Evolutionary conservation across 345 rosid species (phyloP).

Genomic region (Salix udensis): DNA sequence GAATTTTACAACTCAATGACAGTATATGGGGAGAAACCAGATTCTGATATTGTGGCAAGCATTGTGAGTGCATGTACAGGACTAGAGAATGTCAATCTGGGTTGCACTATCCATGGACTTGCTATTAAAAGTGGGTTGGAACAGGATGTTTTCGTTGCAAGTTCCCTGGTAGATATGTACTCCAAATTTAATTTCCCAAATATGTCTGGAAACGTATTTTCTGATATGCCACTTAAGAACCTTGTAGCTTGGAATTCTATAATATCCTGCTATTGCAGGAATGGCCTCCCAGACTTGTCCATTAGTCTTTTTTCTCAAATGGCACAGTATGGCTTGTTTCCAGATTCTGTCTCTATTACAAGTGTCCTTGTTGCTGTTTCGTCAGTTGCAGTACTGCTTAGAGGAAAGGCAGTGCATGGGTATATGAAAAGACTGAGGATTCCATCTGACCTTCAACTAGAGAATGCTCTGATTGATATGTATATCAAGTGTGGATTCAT

Average conservation of each 20-base stretch:
- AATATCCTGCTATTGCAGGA: conserved; percentile 63
- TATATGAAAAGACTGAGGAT: conserved; percentile 48
- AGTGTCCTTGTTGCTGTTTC: conserved; percentile 68
- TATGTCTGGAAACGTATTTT: conserved; percentile 53
- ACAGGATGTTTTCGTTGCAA: conserved; percentile 54
- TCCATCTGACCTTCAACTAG: conserved; percentile 46
- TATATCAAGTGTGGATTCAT: conserved; percentile 67
- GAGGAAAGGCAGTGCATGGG: conserved; percentile 64
- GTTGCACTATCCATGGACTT: conserved; percentile 51
- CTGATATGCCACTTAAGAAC: conserved; percentile 44
- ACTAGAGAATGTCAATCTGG: conserved; percentile 42
- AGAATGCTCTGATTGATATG: conserved; percentile 78
- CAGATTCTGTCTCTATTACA: conserved; percentile 63
- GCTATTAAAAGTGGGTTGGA: conserved; percentile 49
- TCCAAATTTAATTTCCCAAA: conserved; percentile 58
- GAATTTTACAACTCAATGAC: conserved; percentile 44
- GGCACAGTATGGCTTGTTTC: conserved; percentile 37
- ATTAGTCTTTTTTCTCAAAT: conserved; percentile 44
- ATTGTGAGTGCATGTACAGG: conserved; percentile 51
- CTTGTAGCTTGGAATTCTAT: conserved; percentile 76
- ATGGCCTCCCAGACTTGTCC: conserved; percentile 56
- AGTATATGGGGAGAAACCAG: conserved; percentile 45
- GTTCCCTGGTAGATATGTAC: conserved; percentile 74
- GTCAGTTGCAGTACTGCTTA: conserved; percentile 51
- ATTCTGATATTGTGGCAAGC: conserved; percentile 61